phyloP scores from a whole-genome alignment of 129 eudicot genomes.

The Ambrosia trifida region DNA sequence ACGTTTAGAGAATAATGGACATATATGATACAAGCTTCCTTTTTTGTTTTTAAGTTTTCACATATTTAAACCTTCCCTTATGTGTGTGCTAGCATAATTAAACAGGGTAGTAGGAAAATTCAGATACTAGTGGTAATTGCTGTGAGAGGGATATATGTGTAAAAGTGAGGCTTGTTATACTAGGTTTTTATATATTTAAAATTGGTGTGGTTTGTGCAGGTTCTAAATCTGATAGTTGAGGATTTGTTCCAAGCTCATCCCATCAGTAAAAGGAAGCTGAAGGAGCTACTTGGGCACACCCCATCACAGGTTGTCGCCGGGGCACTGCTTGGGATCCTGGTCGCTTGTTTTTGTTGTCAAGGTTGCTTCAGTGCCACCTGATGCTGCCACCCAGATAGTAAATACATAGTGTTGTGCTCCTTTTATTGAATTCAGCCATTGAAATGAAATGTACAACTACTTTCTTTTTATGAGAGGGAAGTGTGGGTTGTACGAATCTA shows the following conservation, averaged over 20 bases:
- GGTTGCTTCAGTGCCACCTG: conserved; percentile 22
- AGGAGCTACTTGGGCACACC: conserved; percentile 93
- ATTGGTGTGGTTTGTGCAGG: conserved; percentile 40
- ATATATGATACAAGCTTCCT: too few relatives aligned
- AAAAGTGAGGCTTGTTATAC: too few relatives aligned
- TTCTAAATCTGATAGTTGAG: conserved; percentile 83
- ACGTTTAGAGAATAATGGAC: too few relatives aligned
- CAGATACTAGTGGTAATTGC: neutral
- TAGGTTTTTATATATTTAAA: neutral
- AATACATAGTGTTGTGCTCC: too few relatives aligned
- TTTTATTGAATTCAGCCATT: too few relatives aligned
- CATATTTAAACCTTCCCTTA: too few relatives aligned
- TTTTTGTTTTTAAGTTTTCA: too few relatives aligned
- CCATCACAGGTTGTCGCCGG: conserved; percentile 89
- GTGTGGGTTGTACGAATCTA: too few relatives aligned
- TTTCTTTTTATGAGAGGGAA: too few relatives aligned
- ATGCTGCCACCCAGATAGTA: neutral
- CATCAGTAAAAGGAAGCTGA: conserved; percentile 87
- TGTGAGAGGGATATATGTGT: too few relatives aligned
- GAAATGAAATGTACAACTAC: too few relatives aligned
- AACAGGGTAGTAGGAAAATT: conserved; percentile 1
- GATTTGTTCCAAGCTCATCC: conserved; percentile 95
- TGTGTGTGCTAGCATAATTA: neutral
- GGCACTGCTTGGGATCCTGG: conserved; percentile 76
- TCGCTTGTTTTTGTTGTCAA: conserved; percentile 73